These are phyloP conservation scores for Trypanosoma lewisi DNA, from an alignment of 208 protist species.

Conservation along the genomic window DNA sequence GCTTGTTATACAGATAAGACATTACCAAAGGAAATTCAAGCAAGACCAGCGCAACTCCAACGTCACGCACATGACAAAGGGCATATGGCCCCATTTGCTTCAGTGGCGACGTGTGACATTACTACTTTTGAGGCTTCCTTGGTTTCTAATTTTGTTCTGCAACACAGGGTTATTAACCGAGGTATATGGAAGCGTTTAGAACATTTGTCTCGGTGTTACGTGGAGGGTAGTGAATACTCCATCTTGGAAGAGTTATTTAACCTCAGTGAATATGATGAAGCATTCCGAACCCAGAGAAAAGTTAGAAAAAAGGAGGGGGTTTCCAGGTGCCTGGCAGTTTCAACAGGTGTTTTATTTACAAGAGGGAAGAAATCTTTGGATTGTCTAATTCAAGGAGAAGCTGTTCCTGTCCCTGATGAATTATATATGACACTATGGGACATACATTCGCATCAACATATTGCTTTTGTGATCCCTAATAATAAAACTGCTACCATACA, in stretches of 20 bases:
- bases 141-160: conserved; percentile 55
- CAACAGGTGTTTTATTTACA: conserved; percentile 19
- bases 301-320: background rate
- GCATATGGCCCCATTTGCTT: conserved; percentile 69
- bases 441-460: conserved; percentile 37
- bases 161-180: conserved; percentile 47
- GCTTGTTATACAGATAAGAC: conserved; percentile 40
- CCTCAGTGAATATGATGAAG: conserved; percentile 1
- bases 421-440: conserved; percentile 58
- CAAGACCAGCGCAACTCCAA: conserved; percentile 24
- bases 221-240: conserved; percentile 7
- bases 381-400: background rate
- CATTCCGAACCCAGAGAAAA: background rate
- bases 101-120: conserved; percentile 34
- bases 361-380: conserved; percentile 9
- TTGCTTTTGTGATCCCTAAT: conserved; percentile 58
- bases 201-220: conserved; percentile 37
- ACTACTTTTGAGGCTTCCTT: conserved; percentile 43
- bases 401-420: conserved; percentile 37
- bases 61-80: conserved; percentile 41
- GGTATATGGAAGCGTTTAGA: conserved; percentile 64
- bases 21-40: conserved; percentile 25
- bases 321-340: conserved; percentile 8
- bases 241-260: background rate
- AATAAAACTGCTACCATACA: background rate